Base-by-base conservation (phyloP, 495 filamentous ascomycete species). In the Daldinia decipiens region DNA sequence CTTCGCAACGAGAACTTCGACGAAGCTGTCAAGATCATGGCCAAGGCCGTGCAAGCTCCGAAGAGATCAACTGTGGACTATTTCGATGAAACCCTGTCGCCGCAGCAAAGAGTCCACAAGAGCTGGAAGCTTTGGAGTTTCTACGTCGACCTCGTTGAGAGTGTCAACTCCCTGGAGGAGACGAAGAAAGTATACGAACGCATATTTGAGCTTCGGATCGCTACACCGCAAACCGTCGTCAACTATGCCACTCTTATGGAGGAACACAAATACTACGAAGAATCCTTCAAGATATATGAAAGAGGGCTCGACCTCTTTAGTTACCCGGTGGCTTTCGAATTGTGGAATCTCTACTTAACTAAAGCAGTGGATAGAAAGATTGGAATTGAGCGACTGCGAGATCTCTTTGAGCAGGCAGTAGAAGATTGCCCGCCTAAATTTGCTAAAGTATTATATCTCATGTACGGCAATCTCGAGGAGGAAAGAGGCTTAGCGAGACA, bases 71-170 rank as follows among this genome's bases (percentile, higher is more conserved):
- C 88, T 1, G 95, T 98, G 24, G 96, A 99, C 80, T 99, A 98
- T 78, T 99, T 98, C 72, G 95, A 99, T 79, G 96, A 99, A 77
- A 92, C 87, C 0, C 83, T 99, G 7, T 92, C 93, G 5, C 95
- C 96, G 9, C 96, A 98, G 77, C 95, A 98, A 79, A 87, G 96
- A 63, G 91, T 99, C 7, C 96, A 99, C 81, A 99, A 98, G 85
- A 96, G 93, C 77, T 99, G 96, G 96, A 99, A 98, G 79, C 81
- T 99, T 13, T 99, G 95, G 95, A 95, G 92, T 83, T 99, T 98
- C 85, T 99, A 99, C 74, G 94, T 99, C 40, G 95, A 99, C 79
- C 87, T 99, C 0, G 95, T 99, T 11, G 95, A 99, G 78, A 95
- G 93, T 80, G 94, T 97, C 17, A 89, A 90, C 64, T 93, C 92